These are phyloP conservation scores for Fusarium irregulare DNA, from an alignment of 2,329 filamentous ascomycete genomes.

Conservation along the genomic window DNA sequence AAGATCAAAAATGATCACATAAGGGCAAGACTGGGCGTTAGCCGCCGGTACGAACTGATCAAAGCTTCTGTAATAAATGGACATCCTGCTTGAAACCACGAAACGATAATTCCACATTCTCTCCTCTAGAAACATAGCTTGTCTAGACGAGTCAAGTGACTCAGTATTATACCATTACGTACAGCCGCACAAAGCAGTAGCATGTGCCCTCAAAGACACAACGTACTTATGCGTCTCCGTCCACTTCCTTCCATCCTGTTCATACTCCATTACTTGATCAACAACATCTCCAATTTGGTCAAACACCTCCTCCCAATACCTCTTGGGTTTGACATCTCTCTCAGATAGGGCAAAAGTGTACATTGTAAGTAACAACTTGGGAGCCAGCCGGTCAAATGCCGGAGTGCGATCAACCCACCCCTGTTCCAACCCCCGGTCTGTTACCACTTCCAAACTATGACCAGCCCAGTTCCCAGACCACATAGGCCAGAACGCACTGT, in stretches of 20 bases:
- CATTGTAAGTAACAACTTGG: slow-evolving; percentile 1
- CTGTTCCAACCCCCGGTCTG: not conserved
- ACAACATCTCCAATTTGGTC: not conserved
- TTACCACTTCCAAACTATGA: slow-evolving; percentile 12
- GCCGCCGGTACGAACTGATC: no score
- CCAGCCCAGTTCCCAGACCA: slow-evolving; percentile 16
- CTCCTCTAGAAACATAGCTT: no score
- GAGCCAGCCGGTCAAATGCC: not conserved
- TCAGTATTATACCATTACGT: no score
- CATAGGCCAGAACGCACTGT: not conserved
- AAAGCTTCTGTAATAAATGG: not conserved
- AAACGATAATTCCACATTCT: no score
- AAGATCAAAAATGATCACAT: no score
- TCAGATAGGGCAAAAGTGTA: not conserved
- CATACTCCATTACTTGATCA: not conserved
- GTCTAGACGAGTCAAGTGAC: no score
- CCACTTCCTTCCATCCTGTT: not conserved
- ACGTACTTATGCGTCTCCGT: not conserved
- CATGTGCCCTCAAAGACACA: not conserved
- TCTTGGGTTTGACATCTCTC: accelerated
- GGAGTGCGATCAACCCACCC: slow-evolving; percentile 12
- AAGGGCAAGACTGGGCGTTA: no score
- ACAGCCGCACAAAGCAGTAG: not conserved
- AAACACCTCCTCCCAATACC: not conserved
- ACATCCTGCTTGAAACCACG: no score